Conservation (phyloP, 441 rosid genomes). For the Gossypium trilobum region DNA sequence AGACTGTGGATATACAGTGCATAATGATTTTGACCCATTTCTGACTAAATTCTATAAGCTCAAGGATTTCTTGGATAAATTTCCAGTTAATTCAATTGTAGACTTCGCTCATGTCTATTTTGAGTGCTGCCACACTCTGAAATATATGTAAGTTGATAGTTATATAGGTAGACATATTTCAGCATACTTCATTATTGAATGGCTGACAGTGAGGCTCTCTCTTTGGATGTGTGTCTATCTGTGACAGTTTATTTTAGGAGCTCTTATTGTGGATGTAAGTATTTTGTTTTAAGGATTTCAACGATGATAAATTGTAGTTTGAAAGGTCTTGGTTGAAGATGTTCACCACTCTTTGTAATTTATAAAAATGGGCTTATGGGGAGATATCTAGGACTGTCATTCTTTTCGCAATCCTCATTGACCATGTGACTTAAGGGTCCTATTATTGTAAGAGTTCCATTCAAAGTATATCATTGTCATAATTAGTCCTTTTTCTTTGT, state of each 20-base stretch:
- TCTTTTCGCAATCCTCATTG: not conserved
- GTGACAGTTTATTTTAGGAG: not conserved
- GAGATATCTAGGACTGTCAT: not conserved
- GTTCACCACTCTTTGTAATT: not conserved
- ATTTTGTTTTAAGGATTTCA: not conserved
- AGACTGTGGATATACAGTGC: no score
- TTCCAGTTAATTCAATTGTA: no score
- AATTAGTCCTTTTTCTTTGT: not conserved
- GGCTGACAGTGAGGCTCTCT: not conserved
- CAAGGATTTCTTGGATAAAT: no score
- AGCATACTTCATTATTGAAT: slow-evolving; percentile 1
- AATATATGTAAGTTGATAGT: not conserved
- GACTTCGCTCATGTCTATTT: no score
- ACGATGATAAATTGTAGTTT: not conserved
- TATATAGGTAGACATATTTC: not conserved
- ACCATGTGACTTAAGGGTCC: not conserved
- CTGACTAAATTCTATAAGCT: no score
- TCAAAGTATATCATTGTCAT: not conserved
- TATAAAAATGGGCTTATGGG: not conserved
- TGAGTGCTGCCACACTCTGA: not conserved
- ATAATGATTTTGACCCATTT: no score
- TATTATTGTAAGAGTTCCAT: not conserved
- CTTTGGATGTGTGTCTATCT: not conserved
- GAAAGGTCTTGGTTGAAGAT: not conserved
- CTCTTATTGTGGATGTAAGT: not conserved